These are phyloP conservation scores for Hyaloperonospora brassicae DNA, from an alignment of 352 stramenopile species.

Conservation along the genomic window DNA sequence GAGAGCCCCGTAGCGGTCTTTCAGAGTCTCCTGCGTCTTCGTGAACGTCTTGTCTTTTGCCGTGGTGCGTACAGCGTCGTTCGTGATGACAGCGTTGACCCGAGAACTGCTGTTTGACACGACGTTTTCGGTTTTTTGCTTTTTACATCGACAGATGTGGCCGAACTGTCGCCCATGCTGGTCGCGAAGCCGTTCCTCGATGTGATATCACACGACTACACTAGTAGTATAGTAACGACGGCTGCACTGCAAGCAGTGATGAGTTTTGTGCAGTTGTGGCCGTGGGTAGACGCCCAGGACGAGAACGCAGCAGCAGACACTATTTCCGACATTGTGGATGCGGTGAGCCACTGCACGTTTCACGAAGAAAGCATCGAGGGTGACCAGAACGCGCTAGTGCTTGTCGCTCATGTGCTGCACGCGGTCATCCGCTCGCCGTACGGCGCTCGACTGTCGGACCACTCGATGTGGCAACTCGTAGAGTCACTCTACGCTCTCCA, in stretches of 20 bases:
- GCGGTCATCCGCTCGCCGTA: constrained; percentile 87
- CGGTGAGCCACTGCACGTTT: constrained; percentile 91
- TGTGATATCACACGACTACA: constrained; percentile 88
- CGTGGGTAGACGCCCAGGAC: constrained; percentile 43
- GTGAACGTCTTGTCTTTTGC: constrained; percentile 47
- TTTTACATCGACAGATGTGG: constrained; percentile 30
- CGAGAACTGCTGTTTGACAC: constrained; percentile 3
- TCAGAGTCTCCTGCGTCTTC: constrained; percentile 54
- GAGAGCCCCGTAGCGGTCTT: constrained; percentile 47
- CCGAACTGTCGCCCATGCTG: constrained; percentile 46
- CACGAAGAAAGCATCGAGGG: constrained; percentile 88
- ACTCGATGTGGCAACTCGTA: constrained; percentile 92
- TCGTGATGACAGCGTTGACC: no score
- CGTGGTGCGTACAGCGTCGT: constrained; percentile 31
- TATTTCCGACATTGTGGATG: constrained; percentile 84
- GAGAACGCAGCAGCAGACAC: constrained; percentile 35
- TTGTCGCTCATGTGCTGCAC: constrained; percentile 92
- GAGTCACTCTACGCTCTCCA: constrained; percentile 93
- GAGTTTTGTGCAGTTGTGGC: constrained; percentile 90
- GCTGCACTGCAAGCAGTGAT: constrained; percentile 90
- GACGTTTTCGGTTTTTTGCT: constrained; percentile 8
- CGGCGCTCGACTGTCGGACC: constrained; percentile 78
- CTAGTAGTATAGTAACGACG: constrained; percentile 88
- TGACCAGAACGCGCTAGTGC: constrained; percentile 87
- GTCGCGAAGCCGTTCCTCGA: constrained; percentile 91